phyloP scores from a whole-genome alignment of 2,329 filamentous ascomycete species.

The Westerdykella sp. region DNA sequence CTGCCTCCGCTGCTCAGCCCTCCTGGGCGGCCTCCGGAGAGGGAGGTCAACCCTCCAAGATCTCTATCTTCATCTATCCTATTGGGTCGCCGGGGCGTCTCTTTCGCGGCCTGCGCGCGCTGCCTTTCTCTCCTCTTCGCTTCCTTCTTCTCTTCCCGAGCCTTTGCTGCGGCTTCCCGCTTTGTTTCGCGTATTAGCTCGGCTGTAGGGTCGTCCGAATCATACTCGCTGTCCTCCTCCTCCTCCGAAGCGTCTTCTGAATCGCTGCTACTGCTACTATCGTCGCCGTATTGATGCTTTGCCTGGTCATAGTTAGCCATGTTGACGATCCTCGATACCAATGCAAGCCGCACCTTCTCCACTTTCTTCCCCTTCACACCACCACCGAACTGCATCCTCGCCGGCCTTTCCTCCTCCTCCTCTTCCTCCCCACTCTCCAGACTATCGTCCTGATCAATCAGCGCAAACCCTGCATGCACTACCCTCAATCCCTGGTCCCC shows the following conservation, averaged over 20 bases:
- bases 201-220: conserved; percentile 40
- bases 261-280: conserved; percentile 9
- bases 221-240: conserved; percentile 36
- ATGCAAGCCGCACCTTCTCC: conserved; percentile 5
- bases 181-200: conserved; percentile 43
- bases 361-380: conserved; percentile 36
- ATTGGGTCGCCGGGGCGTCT: conserved; percentile 52
- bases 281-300: conserved; percentile 2
- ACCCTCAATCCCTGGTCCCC: conserved; percentile 38
- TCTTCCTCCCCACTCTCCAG: conserved; percentile 31
- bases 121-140: conserved; percentile 37
- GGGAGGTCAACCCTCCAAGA: conserved; percentile 56
- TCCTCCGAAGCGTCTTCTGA: conserved; percentile 21
- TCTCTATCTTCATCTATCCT: conserved; percentile 60
- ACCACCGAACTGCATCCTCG: conserved; percentile 48
- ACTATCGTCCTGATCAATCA: conserved; percentile 41
- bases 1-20: conserved; percentile 15
- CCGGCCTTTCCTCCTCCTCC: conserved; percentile 20
- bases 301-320: neutral
- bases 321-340: neutral
- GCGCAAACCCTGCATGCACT: conserved; percentile 55
- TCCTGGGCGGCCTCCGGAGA: conserved; percentile 47
- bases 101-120: conserved; percentile 44
- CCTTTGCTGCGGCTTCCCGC: conserved; percentile 40
- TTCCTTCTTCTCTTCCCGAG: conserved; percentile 40